phyloP scores from a whole-genome alignment of 148 eudicot genomes.

The Diospyros kaki region DNA sequence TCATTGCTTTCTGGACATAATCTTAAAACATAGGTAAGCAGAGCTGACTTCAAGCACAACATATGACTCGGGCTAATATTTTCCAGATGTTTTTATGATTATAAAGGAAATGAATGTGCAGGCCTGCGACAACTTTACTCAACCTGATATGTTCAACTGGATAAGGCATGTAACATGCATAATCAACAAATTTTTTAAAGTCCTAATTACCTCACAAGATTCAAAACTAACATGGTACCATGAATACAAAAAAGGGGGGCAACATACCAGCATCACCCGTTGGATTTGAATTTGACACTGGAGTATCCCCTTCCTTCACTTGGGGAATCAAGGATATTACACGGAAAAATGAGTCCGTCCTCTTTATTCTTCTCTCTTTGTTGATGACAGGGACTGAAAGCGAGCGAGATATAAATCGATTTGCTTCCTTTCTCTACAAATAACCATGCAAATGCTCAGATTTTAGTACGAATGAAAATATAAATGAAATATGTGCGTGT shows the following conservation, averaged over 20 bases:
- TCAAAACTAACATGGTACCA: too few relatives aligned
- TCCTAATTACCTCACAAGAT: background rate
- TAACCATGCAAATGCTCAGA: slow-evolving; percentile 1
- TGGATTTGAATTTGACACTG: slow-evolving; percentile 21
- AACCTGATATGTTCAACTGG: background rate
- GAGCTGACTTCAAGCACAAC: background rate
- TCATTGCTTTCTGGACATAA: slow-evolving; percentile 49
- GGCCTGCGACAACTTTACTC: background rate
- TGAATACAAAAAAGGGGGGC: background rate
- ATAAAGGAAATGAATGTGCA: background rate
- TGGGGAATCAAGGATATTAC: slow-evolving; percentile 75
- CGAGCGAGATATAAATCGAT: slow-evolving; percentile 51
- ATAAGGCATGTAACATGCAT: background rate
- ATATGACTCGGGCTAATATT: background rate
- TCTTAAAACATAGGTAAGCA: background rate
- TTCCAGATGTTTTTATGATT: background rate
- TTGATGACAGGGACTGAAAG: slow-evolving; percentile 59
- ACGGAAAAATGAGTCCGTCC: slow-evolving; percentile 64
- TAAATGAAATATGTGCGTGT: too few relatives aligned
- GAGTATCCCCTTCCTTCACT: slow-evolving; percentile 35
- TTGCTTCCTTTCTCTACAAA: slow-evolving; percentile 53
- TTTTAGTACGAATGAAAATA: background rate
- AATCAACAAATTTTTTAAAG: background rate
- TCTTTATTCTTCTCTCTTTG: slow-evolving; percentile 41
- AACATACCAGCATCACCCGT: slow-evolving; percentile 29